These are phyloP conservation scores for Trichosporon asahii DNA, from an alignment of 1,284 basidiomycete genomes.

Conservation along the genomic window DNA sequence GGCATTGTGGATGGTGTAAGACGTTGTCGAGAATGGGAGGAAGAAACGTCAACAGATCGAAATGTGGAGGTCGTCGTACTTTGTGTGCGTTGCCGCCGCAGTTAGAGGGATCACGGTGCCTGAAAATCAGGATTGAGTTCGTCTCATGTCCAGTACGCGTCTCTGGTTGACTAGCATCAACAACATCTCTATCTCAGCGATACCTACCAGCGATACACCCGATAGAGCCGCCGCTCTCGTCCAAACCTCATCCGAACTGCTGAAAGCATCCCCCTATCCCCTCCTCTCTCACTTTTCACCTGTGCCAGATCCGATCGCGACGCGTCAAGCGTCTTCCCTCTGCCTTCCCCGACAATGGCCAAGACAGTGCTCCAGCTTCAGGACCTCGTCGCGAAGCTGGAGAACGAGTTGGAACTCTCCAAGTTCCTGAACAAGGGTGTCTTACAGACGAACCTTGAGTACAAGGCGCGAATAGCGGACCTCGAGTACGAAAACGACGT, in stretches of 20 bases:
- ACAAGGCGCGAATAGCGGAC: slow-evolving; percentile 36
- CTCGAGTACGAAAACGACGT: slow-evolving; percentile 39
- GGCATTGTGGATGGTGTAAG: not conserved
- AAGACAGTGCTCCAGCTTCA: slow-evolving; percentile 8
- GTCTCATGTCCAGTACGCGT: slow-evolving; percentile 8
- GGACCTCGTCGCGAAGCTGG: slow-evolving; percentile 14
- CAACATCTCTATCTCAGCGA: not conserved
- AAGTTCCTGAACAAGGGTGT: slow-evolving; percentile 46
- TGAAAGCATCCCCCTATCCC: no score
- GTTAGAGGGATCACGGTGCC: not conserved
- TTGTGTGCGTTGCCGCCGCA: slow-evolving; percentile 2
- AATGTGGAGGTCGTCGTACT: slow-evolving; percentile 3
- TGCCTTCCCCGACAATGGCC: slow-evolving; percentile 4
- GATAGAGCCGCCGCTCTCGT: not conserved
- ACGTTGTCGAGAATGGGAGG: slow-evolving; percentile 17
- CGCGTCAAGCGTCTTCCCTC: slow-evolving; percentile 3
- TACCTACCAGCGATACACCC: no score
- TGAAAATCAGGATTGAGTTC: not conserved
- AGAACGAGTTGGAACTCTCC: slow-evolving; percentile 41
- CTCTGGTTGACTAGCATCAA: not conserved
- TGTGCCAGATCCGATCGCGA: not conserved
- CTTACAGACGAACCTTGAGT: slow-evolving; percentile 37
- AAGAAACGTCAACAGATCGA: not conserved
- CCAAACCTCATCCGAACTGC: not conserved
- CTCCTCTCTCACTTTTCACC: not conserved